A percentile compares a stretch with the other conserved stretches of the same genome.
These are phyloP conservation scores for Closterium sp. DNA, from an alignment of 139 green algal species.

Conservation along the genomic window DNA sequence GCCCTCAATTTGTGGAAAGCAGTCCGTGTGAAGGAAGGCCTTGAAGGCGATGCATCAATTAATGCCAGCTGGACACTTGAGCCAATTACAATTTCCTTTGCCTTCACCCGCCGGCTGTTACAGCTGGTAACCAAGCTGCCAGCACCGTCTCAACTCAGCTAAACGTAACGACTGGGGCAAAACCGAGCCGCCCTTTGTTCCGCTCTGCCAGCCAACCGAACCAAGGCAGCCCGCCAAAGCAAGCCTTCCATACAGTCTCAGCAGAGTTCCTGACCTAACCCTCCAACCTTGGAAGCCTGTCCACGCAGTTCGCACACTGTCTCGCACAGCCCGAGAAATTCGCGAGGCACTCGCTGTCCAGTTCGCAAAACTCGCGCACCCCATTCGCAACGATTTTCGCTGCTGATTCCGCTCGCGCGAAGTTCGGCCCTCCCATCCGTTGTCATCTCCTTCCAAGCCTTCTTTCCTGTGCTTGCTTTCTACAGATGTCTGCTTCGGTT, in stretches of 20 bases:
- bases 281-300: background rate
- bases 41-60: background rate
- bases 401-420: too few species aligned
- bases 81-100: background rate
- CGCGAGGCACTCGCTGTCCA: background rate
- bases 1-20: background rate
- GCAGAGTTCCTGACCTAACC: background rate
- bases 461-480: too few species aligned
- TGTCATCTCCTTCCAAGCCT: too few species aligned
- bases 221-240: background rate
- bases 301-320: background rate
- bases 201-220: background rate
- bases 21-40: too few species aligned
- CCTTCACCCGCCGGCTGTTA: background rate
- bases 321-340: background rate
- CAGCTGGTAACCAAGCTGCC: background rate
- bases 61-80: background rate
- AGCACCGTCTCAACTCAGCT: background rate
- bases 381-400: too few species aligned
- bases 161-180: background rate
- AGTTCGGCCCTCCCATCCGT: too few species aligned
- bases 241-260: background rate
- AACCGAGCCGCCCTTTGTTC: background rate
- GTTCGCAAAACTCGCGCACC: background rate
- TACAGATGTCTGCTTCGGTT: too few species aligned